Evolutionary conservation across 1,284 basidiomycete species (phyloP), one percentile per base, ranked within the genome.

Genomic region (Ceratobasidium sp.): DNA sequence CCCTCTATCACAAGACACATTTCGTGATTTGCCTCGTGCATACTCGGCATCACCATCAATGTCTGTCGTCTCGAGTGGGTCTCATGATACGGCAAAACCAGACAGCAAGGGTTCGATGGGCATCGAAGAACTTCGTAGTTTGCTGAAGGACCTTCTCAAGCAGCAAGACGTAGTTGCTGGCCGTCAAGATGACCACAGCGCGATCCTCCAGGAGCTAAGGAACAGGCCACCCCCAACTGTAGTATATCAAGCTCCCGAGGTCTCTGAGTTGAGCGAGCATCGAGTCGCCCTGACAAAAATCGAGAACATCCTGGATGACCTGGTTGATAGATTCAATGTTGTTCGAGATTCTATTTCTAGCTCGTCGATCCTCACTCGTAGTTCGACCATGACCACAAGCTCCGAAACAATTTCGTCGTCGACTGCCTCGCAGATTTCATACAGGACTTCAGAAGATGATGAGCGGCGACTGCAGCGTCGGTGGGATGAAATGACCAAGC

Each of bases 171-270:
- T 32, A 3, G 57, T 60, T 14, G 45, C 55, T 41, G 69, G 57
- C 21, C 69, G 57, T 16, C 69, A 71, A 39, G 57, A 71, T 34
- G 57, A 48, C 12, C 57, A 60, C n/a, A 50, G 41, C 21, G 69
- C 57, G n/a, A 23, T 71, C 1, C 34, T 60, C 14, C 52, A 71
- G 23, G 69, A 71, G 46, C 32, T 71, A 21, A 55, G 46, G 10
- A 36, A 46, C 12, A 28, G 69, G 10, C 69, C 69, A 4, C 69
- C 57, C 9, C 55, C 69, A 18, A 71, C 67, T 16, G 67, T 71
- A 10, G 69, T 71, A 18, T 71, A 71, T n/a, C 69, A 71, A 36
- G 69, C 69, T 41, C 69, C 69, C 9, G 69, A 71, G 10, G n/a
- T 71, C 26, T 48, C 57, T 32, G 69, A 71, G 46, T 30, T 71